Evolutionary conservation across 805 yeast species (phyloP), one percentile per base, ranked within the genome.

Genomic region (Candida suzukii): DNA sequence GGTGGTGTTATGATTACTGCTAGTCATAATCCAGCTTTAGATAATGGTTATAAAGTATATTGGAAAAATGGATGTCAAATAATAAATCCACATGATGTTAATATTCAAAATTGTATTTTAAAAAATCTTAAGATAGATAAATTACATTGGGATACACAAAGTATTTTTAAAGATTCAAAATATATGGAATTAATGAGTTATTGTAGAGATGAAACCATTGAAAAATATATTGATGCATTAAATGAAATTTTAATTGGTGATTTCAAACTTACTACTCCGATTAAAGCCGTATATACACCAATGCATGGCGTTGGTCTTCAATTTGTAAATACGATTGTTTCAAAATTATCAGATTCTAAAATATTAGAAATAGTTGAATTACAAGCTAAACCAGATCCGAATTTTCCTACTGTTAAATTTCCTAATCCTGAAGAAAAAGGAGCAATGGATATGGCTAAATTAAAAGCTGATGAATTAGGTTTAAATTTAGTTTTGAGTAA

Each of bases 381-480:
- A 48, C 99, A 91, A 58, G 68, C 70, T 4, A 18, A 47, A 0
- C 96, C 98, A 0, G 90, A 93, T 59, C 95, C 98, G 0, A 76
- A 70, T 24, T 91, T 91, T 56, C 76, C 88, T 2, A 85, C 97
- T 0, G 97, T 91, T 9, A 63, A 60, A 35, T 91, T 91, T 53
- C 99, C 99, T 5, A 91, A 91, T 54, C 99, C 99, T 0, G 99
- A 91, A 60, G 99, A 91, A 54, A 76, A 79, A 47, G 96, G 96
- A 3, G 98, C 98, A 0, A 67, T 93, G 41, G 83, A 78, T 48
- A 55, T 82, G 40, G 91, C 95, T 0, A 80, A 80, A 17, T 39
- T 56, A 10, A 57, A 62, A 3, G 97, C 96, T 0, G 79, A 84
- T 32, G 51, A 52, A 6, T 40, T 47, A 1, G 57, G 62, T 2